Evolutionary conservation across 371 early-diverging fungal genomes (phyloP), one percentile per base, ranked within the genome.

Genomic region (Rhizomucor pusillus): DNA sequence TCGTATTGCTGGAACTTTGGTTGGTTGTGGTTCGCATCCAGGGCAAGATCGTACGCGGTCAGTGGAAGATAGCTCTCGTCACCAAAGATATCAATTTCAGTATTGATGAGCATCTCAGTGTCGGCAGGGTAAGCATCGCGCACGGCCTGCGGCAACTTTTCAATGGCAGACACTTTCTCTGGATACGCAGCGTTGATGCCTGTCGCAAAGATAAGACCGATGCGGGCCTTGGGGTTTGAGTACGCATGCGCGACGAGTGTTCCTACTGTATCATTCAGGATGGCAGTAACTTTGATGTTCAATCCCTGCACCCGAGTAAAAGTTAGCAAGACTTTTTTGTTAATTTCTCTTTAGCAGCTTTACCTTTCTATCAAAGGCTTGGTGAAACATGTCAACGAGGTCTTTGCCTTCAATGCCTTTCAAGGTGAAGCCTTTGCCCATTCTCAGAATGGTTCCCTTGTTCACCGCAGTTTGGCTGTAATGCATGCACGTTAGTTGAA

Each of bases 181-280:
- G 90, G 88, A 69, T 92, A 94, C 12, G 93, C 91, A 22, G 93
- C 93, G 66, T 96, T 96, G 50, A 92, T 87, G 43, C 97, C 97
- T 9, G 97, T 95, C 48, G 92, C 95, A 44, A 92, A 81, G 60
- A 96, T 93, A 43, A 93, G 87, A 25, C 91, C 92, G 56, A 93
- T 76, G 63, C 82, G 79, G 47, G 92, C 88, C 37, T 82, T 80
- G 7, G 90, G 90, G 49, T 85, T 78, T 43, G 69, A 60, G 73
- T 92, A 94, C 5, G 91, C 91, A 49, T 93, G 87, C 29, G 93
- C 86, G 46, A 93, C 82, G 35, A 94, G 73, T 1, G 94, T 90
- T 23, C 93, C 93, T 39, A 93, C 93, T 0, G 94, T 92, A 70
- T 96, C 97, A 78, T 96, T 96, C 50, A 95, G 80, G 10, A 95